These are phyloP conservation scores for Allium fistulosum DNA, from an alignment of 106 monocot species.

Conservation along the genomic window DNA sequence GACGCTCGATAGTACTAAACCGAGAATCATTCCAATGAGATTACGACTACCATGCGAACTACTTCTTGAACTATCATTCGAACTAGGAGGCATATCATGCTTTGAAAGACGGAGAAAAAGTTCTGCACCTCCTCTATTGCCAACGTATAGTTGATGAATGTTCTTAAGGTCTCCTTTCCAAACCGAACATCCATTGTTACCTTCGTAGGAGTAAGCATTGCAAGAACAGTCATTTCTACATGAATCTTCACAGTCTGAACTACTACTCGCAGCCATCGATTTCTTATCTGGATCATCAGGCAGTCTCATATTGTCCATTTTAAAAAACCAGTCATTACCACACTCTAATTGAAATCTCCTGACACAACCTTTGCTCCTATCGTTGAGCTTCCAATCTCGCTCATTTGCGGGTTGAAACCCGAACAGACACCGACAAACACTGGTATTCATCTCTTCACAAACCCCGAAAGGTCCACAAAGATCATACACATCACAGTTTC, in stretches of 20 bases:
- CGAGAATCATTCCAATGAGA: background rate
- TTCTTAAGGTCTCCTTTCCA: constrained; percentile 17
- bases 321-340: background rate
- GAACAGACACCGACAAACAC: constrained; percentile 3
- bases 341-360: constrained; percentile 13
- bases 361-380: constrained; percentile 10
- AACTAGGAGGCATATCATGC: constrained; percentile 10
- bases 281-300: constrained; percentile 4
- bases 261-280: background rate
- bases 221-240: constrained; percentile 32
- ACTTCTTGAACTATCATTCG: background rate
- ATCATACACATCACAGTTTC: constrained; percentile 5
- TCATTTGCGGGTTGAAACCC: constrained; percentile 7
- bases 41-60: background rate
- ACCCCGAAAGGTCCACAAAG: constrained; percentile 23
- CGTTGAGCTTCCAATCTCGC: constrained; percentile 8
- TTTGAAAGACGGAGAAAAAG: constrained; percentile 22
- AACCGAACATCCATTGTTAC: constrained; percentile 12
- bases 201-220: constrained; percentile 11
- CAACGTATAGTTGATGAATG: constrained; percentile 11
- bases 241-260: constrained; percentile 6
- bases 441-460: constrained; percentile 3
- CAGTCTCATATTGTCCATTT: constrained; percentile 5
- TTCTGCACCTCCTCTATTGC: background rate
- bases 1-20: background rate